Base-by-base conservation (phyloP, 306 rosid species). In the Lathyrus aphaca region DNA sequence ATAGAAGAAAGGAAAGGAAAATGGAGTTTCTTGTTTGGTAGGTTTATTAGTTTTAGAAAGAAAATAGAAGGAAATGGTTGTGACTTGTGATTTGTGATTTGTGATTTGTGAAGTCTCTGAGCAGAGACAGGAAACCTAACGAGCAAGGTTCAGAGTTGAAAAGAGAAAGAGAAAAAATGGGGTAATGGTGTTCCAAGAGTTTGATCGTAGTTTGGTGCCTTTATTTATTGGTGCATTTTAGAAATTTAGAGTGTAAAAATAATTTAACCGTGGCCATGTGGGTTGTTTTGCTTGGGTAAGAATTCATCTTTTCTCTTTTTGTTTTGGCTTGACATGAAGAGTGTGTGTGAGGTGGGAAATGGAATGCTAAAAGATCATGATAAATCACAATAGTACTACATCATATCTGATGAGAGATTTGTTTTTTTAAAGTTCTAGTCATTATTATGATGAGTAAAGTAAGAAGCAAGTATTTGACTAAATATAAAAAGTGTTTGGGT, bases 221-320 rank as follows among this genome's bases (percentile, higher is more conserved):
- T 80, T 86, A 83, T 82, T 80, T 83, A 78, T 79, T 77, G 55
- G 13, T 16, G 70, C 39, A 63, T 75, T 75, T 79, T 73, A 44
- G 39, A 35, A 35, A 35, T 23, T 21, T 5, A 10, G 6, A 51
- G 14, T 19, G 58, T 35, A 35, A 35, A 35, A 4, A 30, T 35
- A 35, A 42, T 57, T 77, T 77, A 77, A 65, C 77, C 49, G 48
- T 0, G 66, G 42, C 61, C 66, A 49, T 73, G 74, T 66, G 66
- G 55, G 30, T 17, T 8, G 39, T 61, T 45, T 21, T 43, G 68
- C 74, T 67, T 77, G 49, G 61, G 32, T 43, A 13, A 66, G 58
- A 83, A 69, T 62, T 74, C 10, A 62, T 9, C 49, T 55, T 54
- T 0, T 54, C 39, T 27, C n/a, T 4, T 27, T 8, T 14, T 14